Conservation (phyloP, 768 basidiomycete species). For the Chalciporus sphaerocephalus region DNA sequence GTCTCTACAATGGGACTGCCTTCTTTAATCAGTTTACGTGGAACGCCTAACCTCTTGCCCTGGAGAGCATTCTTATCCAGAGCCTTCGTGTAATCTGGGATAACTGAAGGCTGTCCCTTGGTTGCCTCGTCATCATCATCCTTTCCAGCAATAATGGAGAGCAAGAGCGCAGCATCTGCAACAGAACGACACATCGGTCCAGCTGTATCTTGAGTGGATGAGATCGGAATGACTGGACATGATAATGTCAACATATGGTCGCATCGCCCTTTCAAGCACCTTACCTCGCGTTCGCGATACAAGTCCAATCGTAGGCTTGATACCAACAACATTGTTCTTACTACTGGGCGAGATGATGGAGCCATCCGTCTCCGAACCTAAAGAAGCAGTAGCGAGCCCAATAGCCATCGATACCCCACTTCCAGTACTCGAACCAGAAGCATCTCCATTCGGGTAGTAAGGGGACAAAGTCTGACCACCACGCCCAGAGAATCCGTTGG, state of each 20-base stretch:
- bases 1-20: slow-evolving; percentile 27
- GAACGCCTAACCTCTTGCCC: slow-evolving; percentile 54
- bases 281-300: slow-evolving; percentile 37
- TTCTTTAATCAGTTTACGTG: slow-evolving; percentile 32
- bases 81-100: slow-evolving; percentile 56
- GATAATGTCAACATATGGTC: neutral
- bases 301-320: slow-evolving; percentile 39
- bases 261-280: neutral
- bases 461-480: slow-evolving; percentile 43
- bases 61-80: slow-evolving; percentile 44
- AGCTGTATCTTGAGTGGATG: slow-evolving; percentile 53
- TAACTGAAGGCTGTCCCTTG: slow-evolving; percentile 41
- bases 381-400: slow-evolving; percentile 39
- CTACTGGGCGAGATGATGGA: slow-evolving; percentile 43
- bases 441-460: slow-evolving; percentile 39
- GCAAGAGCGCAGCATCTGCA: slow-evolving; percentile 51
- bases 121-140: slow-evolving; percentile 53
- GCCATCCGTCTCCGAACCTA: slow-evolving; percentile 50
- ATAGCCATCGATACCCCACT: slow-evolving; percentile 40
- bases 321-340: slow-evolving; percentile 41
- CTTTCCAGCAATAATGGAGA: slow-evolving; percentile 49
- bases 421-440: slow-evolving; percentile 43
- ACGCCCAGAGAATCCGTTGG: slow-evolving; percentile 43
- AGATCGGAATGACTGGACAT: slow-evolving; percentile 50
- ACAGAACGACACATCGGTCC: slow-evolving; percentile 55